Percentiles rank a stretch among this genome's conserved stretches.
These are phyloP conservation scores for Esteya vermicola DNA, from an alignment of 2,329 filamentous ascomycete species.

Conservation along the genomic window DNA sequence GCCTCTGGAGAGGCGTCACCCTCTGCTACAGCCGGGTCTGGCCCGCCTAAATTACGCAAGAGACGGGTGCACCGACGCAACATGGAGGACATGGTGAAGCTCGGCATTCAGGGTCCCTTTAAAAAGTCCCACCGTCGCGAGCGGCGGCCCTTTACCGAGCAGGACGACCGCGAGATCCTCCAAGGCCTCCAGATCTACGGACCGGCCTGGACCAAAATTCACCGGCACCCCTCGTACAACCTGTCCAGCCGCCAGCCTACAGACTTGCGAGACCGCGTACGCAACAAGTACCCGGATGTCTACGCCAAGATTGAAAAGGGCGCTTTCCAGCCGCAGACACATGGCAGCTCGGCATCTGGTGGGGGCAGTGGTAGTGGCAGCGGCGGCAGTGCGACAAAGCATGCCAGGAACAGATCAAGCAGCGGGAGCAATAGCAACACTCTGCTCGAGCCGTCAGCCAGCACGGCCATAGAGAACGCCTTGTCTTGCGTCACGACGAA, in stretches of 20 bases:
- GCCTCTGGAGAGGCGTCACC: slow-evolving; percentile 2
- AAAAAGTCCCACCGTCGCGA: slow-evolving; percentile 47
- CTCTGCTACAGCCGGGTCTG: neutral
- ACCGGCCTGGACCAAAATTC: slow-evolving; percentile 51
- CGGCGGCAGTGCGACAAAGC: neutral
- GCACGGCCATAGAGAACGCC: slow-evolving; percentile 32
- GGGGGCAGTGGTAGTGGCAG: neutral
- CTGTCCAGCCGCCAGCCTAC: slow-evolving; percentile 46
- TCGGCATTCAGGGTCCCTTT: slow-evolving; percentile 49
- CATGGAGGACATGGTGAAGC: slow-evolving; percentile 26
- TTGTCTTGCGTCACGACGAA: slow-evolving; percentile 23
- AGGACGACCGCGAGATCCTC: slow-evolving; percentile 49
- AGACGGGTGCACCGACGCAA: slow-evolving; percentile 27
- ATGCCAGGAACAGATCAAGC: slow-evolving; percentile 3
- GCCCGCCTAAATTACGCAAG: slow-evolving; percentile 18
- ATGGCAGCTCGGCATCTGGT: neutral
- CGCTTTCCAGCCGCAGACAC: slow-evolving; percentile 29
- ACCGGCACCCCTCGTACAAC: slow-evolving; percentile 42
- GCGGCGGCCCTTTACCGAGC: slow-evolving; percentile 44
- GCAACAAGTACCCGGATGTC: slow-evolving; percentile 48
- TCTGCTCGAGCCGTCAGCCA: slow-evolving; percentile 36
- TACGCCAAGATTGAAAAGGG: slow-evolving; percentile 44
- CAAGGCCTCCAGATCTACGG: slow-evolving; percentile 45
- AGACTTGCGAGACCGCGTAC: slow-evolving; percentile 46
- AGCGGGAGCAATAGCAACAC: too few species aligned